phyloP scores from a whole-genome alignment of 177 flowering plant genomes.

The Tripterygium wilfordii region DNA sequence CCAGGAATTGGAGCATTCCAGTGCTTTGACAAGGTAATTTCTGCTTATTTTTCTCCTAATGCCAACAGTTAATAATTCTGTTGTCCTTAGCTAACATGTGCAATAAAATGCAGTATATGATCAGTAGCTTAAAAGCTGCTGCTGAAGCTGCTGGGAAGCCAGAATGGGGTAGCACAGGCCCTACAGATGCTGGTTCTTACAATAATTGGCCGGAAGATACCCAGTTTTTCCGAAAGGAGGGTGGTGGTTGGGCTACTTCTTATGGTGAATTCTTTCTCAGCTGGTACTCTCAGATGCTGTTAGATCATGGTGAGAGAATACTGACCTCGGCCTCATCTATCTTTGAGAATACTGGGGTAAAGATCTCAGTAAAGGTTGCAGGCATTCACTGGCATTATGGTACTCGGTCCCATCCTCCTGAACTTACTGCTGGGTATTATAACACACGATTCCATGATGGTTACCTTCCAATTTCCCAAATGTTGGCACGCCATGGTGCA shows the following conservation, averaged over 20 bases:
- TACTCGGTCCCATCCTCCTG: slow-evolving; percentile 87
- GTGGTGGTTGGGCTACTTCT: slow-evolving; percentile 67
- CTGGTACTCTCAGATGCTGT: slow-evolving; percentile 91
- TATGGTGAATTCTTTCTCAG: slow-evolving; percentile 87
- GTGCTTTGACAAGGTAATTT: slow-evolving; percentile 81
- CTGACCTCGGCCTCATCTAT: slow-evolving; percentile 45
- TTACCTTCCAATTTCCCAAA: slow-evolving; percentile 82
- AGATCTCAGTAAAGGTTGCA: slow-evolving; percentile 81
- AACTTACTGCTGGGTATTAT: slow-evolving; percentile 96
- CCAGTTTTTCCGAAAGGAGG: slow-evolving; percentile 64
- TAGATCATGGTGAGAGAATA: slow-evolving; percentile 82
- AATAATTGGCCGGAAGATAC: slow-evolving; percentile 98
- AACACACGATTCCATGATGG: slow-evolving; percentile 85
- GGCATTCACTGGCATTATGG: slow-evolving; percentile 99
- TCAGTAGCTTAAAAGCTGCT: slow-evolving; percentile 73
- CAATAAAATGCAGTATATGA: slow-evolving; percentile 62
- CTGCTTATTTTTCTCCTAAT: not conserved
- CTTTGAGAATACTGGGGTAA: slow-evolving; percentile 44
- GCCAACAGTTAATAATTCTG: not conserved
- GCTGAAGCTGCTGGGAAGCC: slow-evolving; percentile 81
- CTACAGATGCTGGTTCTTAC: slow-evolving; percentile 85
- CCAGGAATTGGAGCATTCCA: slow-evolving; percentile 98
- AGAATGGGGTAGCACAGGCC: slow-evolving; percentile 91
- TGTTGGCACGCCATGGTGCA: slow-evolving; percentile 82
- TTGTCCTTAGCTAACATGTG: not conserved